A percentile compares a stretch with the other conserved stretches of the same genome.
Evolutionary conservation across 78 protist species (phyloP).

Genomic region (Dictyostelium brefeldianum): DNA sequence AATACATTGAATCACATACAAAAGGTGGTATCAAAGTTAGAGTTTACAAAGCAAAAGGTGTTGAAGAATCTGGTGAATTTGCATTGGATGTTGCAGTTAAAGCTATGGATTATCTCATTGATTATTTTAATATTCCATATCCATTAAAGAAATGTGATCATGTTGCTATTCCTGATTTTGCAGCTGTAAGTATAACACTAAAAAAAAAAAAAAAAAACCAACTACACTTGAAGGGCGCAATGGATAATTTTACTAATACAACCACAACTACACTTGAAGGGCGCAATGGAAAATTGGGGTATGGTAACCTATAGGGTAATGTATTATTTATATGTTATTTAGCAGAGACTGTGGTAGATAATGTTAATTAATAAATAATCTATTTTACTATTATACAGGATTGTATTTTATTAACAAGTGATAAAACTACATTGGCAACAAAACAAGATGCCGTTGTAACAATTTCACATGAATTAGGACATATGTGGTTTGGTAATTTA

Average conservation of each 20-base stretch:
- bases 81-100: slow-evolving; percentile 91
- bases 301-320: slow-evolving; percentile 91
- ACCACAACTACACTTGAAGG: neutral
- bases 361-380: no score
- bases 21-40: slow-evolving; percentile 85
- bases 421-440: neutral
- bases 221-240: no score
- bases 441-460: slow-evolving; percentile 73
- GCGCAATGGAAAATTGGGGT: slow-evolving; percentile 92
- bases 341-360: no score
- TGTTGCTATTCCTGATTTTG: slow-evolving; percentile 87
- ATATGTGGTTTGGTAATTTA: slow-evolving; percentile 97
- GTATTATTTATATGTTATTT: no score
- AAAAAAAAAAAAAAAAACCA: no score
- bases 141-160: slow-evolving; percentile 94
- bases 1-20: slow-evolving; percentile 79
- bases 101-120: slow-evolving; percentile 59
- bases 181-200: slow-evolving; percentile 9
- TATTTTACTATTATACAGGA: no score
- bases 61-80: slow-evolving; percentile 59
- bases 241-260: slow-evolving; percentile 85
- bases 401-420: slow-evolving; percentile 78
- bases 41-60: slow-evolving; percentile 91
- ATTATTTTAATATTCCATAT: slow-evolving; percentile 88
- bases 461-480: slow-evolving; percentile 85